Evolutionary conservation across 2,329 filamentous ascomycete genomes (phyloP), one percentile per base, ranked within the genome.

Genomic region (Sclerotinia nivalis): DNA sequence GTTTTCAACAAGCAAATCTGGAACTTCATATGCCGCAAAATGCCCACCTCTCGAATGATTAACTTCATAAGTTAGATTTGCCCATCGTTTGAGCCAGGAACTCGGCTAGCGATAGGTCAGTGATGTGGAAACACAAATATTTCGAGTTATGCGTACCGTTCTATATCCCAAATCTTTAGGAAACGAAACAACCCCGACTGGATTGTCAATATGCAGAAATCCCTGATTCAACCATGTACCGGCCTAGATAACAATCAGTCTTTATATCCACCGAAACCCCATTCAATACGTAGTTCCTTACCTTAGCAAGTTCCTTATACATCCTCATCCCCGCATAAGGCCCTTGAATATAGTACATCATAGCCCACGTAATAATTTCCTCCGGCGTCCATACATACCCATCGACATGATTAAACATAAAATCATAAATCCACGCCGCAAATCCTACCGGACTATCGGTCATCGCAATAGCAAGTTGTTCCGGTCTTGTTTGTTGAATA

Each of bases 391-490:
- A 72, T 28, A 55, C 20, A 34, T 68, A 56, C 1, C 61, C 50
- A 68, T 72, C 52, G 3, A 50, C 55, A 34, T 68, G 49, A 20
- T 22, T 43, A 2, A 52, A 45, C 58, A 72, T 69, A 6, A 56
- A 50, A 59, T 78, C 74, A 10, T 74, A 72, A 12, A 78, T 77
- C 77, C 75, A 80, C 28, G 74, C 75, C 12, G 74, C 71, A 15
- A 76, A 73, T 2, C 77, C 79, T 0, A 80, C 73, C 4, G 79
- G 79, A 15, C 74, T 78, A 73, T 81, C 79, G 2, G 74, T 73
- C 15, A 80, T 71, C 1, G 70, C 77, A 78, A 66, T 28, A 4
- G 28, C 60, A 8, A 70, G n/a, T 18, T 40, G 45, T 13, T 66
- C 47, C 7, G 71, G 71, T 7, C 55, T 50, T 13, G 61, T 68